Evolutionary conservation across 441 rosid genomes (phyloP), one percentile per base, ranked within the genome.

Genomic region (Mallotus japonicus): DNA sequence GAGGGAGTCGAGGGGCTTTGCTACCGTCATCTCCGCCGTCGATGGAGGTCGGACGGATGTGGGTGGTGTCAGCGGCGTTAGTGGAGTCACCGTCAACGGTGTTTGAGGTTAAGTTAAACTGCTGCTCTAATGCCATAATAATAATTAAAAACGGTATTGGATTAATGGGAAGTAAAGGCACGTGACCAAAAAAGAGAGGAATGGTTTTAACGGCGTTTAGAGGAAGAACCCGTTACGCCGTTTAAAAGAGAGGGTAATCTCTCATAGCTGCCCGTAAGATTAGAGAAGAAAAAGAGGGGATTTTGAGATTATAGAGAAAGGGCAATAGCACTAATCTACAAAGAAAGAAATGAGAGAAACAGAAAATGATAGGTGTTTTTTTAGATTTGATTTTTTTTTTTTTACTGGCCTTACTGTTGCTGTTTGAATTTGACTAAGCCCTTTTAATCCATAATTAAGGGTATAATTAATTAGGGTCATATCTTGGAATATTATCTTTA

Each of bases 1-100:
- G 95, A 47, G 99, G 99, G 53, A 91, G 95, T 56, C 99, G 78
- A 40, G 95, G 91, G 44, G 90, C 82, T 81, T 87, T 88, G 70
- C 80, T 81, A n/a, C 85, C 83, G 73, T 89, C 95, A 47, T 92
- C 97, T 0, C 80, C 87, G 54, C 81, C 85, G 59, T 79, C 89
- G 10, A 56, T 58, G 73, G 85, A 65, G 11, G 80, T 16, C 10
- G 72, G 76, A 24, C 77, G 83, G 59, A 40, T 28, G 62, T 22
- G 83, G 59, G 49, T 49, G 62, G 28, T 40, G 55, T 83, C 87
- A 2, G 71, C 90, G 82, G 81, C 87, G 91, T 85, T 83, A 57
- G 69, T 78, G 16, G 71, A 8, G 14, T 76, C 82, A 20, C 89
- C 85, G 89, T 81, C 87, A 78, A 67, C 82, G 69, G 86, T 68